Evolutionary conservation across 2,329 filamentous ascomycete genomes (phyloP), one percentile per base, ranked within the genome.

Genomic region (Diaporthe ampelina): DNA sequence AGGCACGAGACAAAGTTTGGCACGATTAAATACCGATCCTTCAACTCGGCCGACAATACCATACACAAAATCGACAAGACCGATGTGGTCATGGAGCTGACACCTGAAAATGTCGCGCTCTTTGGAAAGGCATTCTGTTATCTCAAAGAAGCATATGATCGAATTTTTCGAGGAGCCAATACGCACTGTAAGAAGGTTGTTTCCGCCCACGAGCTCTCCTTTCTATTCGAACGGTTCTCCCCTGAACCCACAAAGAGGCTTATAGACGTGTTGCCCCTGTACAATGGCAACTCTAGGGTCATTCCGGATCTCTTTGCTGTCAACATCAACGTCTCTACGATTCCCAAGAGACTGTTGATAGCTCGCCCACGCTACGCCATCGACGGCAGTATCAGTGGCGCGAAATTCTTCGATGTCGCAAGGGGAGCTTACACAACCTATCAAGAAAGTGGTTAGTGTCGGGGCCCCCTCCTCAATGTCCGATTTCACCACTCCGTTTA

Each of bases 61-160:
- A 21, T 11, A 9, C 4, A 10, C 2, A 61, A 56, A 17, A 3
- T 67, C 13, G 19, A 6, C 11, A 21, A 32, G 11, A 13, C 17
- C 4, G 50, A 67, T 26, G 26, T 50, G 24, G 4, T 67, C 35
- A 57, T 73, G 4, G 50, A 58, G 19, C 21, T 73, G 24, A 45
- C 58, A 5, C 24, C 40, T 2, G 11, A 50, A 21, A 73, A 73
- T 24, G 17, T 73, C 17, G 19, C 26, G 15, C 32, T 73, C 11
- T 8, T 73, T 13, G 70, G 58, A 2, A 73, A 57, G 24, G 59
- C 70, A 4, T 73, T 73, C 21, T 73, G 59, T 45, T 73, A 73
- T 26, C 40, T 73, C 35, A 73, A 57, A 29, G 59, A 57, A 8
- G 26, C 29, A 35, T 29, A 5, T 7, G 58, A 56, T 48, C 24